Evolutionary conservation across 495 filamentous ascomycete genomes (phyloP).

Genomic region (Acidomyces sp.): DNA sequence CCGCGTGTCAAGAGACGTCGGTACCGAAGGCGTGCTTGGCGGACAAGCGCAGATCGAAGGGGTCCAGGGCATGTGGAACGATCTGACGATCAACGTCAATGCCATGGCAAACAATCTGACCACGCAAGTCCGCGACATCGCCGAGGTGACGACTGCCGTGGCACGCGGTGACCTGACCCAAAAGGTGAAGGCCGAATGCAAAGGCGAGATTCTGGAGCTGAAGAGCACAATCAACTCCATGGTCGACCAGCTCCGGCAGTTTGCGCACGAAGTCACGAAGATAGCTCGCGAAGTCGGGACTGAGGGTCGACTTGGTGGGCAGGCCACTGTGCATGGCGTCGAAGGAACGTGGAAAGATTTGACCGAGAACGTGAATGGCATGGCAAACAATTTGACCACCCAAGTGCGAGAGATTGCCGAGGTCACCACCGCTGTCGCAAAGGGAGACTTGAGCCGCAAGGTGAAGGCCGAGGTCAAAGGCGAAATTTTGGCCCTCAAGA

Average conservation of each 20-base stretch:
- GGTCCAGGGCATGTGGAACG: conserved; percentile 81
- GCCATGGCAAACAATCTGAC: conserved; percentile 97
- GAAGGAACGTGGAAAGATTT: conserved; percentile 96
- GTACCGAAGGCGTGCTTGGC: conserved; percentile 91
- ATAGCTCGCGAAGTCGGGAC: conserved; percentile 96
- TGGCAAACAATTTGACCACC: conserved; percentile 97
- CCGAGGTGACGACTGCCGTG: conserved; percentile 95
- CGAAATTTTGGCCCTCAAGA: conserved; percentile 89
- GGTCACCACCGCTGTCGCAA: conserved; percentile 92
- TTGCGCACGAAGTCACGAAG: conserved; percentile 94
- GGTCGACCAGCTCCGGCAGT: conserved; percentile 95
- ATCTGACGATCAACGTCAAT: conserved; percentile 95
- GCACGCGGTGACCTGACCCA: conserved; percentile 92
- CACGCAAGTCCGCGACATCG: conserved; percentile 95
- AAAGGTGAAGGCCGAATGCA: conserved; percentile 92
- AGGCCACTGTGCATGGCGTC: conserved; percentile 93
- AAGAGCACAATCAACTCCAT: conserved; percentile 98
- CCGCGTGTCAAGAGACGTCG: conserved; percentile 89
- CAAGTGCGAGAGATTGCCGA: conserved; percentile 98
- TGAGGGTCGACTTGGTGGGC: conserved; percentile 86
- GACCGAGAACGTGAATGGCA: conserved; percentile 95
- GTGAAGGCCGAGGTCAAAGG: conserved; percentile 92
- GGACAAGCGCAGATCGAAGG: conserved; percentile 94
- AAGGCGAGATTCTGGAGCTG: conserved; percentile 87
- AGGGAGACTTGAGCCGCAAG: conserved; percentile 88